These are phyloP conservation scores for Stachybotrys elegans DNA, from an alignment of 2,329 filamentous ascomycete genomes.

Conservation along the genomic window DNA sequence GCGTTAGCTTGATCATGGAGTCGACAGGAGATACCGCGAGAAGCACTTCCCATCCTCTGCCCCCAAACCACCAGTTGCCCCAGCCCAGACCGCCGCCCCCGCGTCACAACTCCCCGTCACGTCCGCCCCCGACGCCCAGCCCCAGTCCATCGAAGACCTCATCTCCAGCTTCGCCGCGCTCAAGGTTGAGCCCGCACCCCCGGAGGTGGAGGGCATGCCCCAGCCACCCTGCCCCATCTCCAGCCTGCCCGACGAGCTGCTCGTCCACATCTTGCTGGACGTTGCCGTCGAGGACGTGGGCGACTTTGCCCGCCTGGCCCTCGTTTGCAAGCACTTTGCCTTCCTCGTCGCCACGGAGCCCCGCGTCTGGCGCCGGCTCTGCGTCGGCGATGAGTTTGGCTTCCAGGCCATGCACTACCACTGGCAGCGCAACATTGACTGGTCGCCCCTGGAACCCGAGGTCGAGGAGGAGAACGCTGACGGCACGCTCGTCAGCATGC, in stretches of 20 bases:
- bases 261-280: slow-evolving; percentile 71
- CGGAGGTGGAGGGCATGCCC: slow-evolving; percentile 65
- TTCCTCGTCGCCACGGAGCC: slow-evolving; percentile 82
- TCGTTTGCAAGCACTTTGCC: slow-evolving; percentile 82
- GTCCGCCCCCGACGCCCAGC: slow-evolving; percentile 33
- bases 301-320: slow-evolving; percentile 67
- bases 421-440: slow-evolving; percentile 58
- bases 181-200: slow-evolving; percentile 61
- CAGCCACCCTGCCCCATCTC: slow-evolving; percentile 77
- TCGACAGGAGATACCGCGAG: slow-evolving; percentile 82
- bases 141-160: slow-evolving; percentile 60
- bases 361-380: slow-evolving; percentile 76
- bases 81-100: slow-evolving; percentile 17
- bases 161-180: slow-evolving; percentile 70
- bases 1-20: slow-evolving; percentile 68
- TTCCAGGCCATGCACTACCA: slow-evolving; percentile 80
- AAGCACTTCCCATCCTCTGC: slow-evolving; percentile 71
- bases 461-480: slow-evolving; percentile 25
- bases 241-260: slow-evolving; percentile 73
- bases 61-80: slow-evolving; percentile 35
- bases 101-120: background rate
- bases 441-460: slow-evolving; percentile 43
- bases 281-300: slow-evolving; percentile 71
- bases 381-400: slow-evolving; percentile 65
- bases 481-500: slow-evolving; percentile 26